Percentiles rank a stretch among this genome's conserved stretches.
Conservation (phyloP, 148 eudicot species). For the Camellia japonica region DNA sequence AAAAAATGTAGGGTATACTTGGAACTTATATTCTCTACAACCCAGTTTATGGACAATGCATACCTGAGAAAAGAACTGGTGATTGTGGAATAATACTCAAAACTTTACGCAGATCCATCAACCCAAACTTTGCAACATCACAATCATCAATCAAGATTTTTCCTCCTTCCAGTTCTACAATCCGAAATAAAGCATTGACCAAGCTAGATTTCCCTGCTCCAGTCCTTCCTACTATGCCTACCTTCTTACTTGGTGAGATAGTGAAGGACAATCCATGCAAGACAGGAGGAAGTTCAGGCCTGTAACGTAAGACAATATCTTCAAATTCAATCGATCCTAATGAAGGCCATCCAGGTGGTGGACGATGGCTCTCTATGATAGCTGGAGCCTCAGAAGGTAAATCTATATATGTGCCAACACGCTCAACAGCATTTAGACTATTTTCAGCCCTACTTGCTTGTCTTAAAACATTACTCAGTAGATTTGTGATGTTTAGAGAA, state of each 20-base stretch:
- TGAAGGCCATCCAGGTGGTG: conserved; percentile 60
- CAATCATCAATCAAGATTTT: conserved; percentile 58
- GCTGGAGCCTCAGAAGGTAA: conserved; percentile 59
- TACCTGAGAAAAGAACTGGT: conserved; percentile 82
- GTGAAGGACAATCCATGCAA: conserved; percentile 53
- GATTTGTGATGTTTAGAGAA: conserved; percentile 54
- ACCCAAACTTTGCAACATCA: conserved; percentile 56
- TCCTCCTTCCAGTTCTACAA: conserved; percentile 71
- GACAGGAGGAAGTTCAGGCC: conserved; percentile 56
- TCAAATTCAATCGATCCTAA: conserved; percentile 42
- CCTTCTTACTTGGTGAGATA: conserved; percentile 53
- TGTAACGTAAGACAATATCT: conserved; percentile 46
- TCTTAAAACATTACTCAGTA: conserved; percentile 49
- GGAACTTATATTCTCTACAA: background rate
- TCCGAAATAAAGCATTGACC: conserved; percentile 71
- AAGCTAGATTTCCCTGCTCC: conserved; percentile 85
- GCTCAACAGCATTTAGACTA: conserved; percentile 61
- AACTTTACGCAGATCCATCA: conserved; percentile 61
- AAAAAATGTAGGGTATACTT: background rate
- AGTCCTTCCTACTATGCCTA: conserved; percentile 75
- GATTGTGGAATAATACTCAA: conserved; percentile 82
- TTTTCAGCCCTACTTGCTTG: conserved; percentile 67
- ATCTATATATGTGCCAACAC: conserved; percentile 58
- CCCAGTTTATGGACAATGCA: background rate
- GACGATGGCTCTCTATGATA: conserved; percentile 37